These are phyloP conservation scores for Cladosporium cucumerinum DNA, from an alignment of 2,329 filamentous ascomycete species.

Conservation along the genomic window DNA sequence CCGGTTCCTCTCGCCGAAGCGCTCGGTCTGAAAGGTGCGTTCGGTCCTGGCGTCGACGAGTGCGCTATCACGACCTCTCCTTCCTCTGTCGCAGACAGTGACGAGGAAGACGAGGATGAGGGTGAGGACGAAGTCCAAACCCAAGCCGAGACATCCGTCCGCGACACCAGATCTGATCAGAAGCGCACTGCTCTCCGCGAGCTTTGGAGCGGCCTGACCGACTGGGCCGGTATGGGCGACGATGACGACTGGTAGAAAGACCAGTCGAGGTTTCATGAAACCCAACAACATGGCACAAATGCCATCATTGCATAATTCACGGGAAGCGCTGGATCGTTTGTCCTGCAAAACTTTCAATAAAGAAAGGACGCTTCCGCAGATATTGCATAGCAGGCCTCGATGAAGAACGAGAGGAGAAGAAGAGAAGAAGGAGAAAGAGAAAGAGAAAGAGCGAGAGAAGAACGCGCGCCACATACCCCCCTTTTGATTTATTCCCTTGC, in stretches of 20 bases:
- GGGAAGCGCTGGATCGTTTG: background rate
- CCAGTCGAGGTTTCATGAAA: background rate
- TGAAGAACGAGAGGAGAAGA: too few species aligned
- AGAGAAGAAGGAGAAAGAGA: background rate
- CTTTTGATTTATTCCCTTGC: background rate
- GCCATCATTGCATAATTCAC: background rate
- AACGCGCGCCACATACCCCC: background rate
- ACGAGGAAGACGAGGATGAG: slow-evolving; percentile 14
- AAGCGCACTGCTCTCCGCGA: slow-evolving; percentile 33
- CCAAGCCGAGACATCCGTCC: slow-evolving; percentile 15
- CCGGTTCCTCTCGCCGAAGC: slow-evolving; percentile 12
- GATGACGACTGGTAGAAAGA: slow-evolving; percentile 20
- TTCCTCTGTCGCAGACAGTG: slow-evolving; percentile 11
- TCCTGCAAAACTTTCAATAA: background rate
- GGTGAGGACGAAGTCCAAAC: slow-evolving; percentile 19
- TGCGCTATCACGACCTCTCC: slow-evolving; percentile 29
- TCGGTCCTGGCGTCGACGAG: slow-evolving; percentile 18
- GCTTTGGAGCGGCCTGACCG: slow-evolving; percentile 33
- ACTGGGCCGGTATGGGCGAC: slow-evolving; percentile 33
- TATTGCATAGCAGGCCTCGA: background rate
- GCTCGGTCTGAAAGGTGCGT: slow-evolving; percentile 18
- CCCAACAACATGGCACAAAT: background rate
- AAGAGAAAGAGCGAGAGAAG: background rate
- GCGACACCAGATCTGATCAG: slow-evolving; percentile 20
- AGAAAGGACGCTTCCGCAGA: background rate